Conservation (phyloP, 2,329 filamentous ascomycete species). For the Calonectria pteridis region DNA sequence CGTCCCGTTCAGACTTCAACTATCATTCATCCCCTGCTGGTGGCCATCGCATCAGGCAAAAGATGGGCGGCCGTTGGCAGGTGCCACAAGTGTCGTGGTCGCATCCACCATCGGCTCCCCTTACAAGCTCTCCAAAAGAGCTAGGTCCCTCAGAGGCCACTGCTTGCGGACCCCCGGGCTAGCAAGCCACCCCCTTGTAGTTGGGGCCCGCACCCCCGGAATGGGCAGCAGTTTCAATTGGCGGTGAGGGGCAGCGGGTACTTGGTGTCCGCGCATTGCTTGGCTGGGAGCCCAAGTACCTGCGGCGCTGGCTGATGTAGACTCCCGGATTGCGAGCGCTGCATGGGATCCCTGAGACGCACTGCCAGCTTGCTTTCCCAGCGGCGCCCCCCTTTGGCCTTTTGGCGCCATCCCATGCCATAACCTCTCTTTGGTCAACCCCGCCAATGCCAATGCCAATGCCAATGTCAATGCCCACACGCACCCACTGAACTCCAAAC, state of each 20-base stretch:
- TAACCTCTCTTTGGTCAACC: constrained; percentile 39
- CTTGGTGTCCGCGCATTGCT: constrained; percentile 18
- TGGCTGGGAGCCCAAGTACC: constrained; percentile 24
- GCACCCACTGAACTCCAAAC: constrained; percentile 47
- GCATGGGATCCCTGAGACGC: constrained; percentile 19
- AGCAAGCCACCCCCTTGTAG: constrained; percentile 41
- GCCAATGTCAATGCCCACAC: constrained; percentile 23
- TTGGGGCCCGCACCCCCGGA: constrained; percentile 33
- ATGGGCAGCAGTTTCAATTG: constrained; percentile 42
- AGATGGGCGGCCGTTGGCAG: constrained; percentile 21
- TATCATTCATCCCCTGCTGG: constrained; percentile 4
- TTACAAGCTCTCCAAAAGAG: not conserved
- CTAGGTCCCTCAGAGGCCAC: constrained; percentile 1
- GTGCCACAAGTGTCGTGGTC: constrained; percentile 25
- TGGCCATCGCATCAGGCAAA: not conserved
- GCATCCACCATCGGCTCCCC: not conserved
- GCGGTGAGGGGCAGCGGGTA: constrained; percentile 43
- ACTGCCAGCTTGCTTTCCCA: constrained; percentile 18
- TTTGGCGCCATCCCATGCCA: constrained; percentile 26
- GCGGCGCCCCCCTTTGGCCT: not conserved
- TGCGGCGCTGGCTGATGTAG: constrained; percentile 12
- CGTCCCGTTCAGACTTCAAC: constrained; percentile 11
- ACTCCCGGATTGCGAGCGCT: constrained; percentile 8
- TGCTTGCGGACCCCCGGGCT: not conserved
- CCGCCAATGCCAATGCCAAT: constrained; percentile 44